These are phyloP conservation scores for Botrytis tulipae DNA, from an alignment of 2,329 filamentous ascomycete species.

Conservation along the genomic window DNA sequence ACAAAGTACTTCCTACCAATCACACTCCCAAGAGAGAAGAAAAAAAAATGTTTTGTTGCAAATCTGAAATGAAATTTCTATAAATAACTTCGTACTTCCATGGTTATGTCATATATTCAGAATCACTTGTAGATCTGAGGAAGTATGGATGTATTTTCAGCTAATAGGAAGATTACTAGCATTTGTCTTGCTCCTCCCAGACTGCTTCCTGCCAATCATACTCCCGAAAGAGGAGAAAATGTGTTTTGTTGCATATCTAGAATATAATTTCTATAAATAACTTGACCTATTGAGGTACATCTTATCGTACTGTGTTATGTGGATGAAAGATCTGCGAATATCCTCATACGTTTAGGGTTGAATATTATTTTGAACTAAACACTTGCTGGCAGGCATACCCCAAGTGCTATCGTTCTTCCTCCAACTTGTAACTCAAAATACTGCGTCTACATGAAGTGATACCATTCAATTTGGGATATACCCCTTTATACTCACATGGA, in stretches of 20 bases:
- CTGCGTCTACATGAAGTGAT: background rate
- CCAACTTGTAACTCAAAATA: background rate
- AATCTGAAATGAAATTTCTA: too few species aligned
- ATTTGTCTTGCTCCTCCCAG: too few species aligned
- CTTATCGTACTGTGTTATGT: too few species aligned
- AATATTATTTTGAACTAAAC: background rate
- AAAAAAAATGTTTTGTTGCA: too few species aligned
- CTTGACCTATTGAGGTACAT: background rate
- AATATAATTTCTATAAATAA: background rate
- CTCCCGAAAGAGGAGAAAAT: background rate
- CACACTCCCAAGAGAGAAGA: too few species aligned
- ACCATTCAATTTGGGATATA: background rate
- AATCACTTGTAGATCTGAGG: too few species aligned
- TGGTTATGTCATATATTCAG: too few species aligned
- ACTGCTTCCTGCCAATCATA: too few species aligned
- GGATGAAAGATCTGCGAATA: accelerated
- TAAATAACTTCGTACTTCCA: too few species aligned
- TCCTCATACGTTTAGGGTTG: background rate
- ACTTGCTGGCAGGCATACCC: background rate
- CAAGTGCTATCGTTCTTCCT: background rate
- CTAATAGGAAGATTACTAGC: too few species aligned
- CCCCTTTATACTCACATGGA: background rate
- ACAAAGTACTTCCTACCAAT: too few species aligned
- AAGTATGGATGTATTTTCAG: too few species aligned
- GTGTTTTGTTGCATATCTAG: background rate